A percentile compares a stretch with the other conserved stretches of the same genome.
These are phyloP conservation scores for Taxillus chinensis DNA, from an alignment of 164 flowering plant genomes.

Conservation along the genomic window DNA sequence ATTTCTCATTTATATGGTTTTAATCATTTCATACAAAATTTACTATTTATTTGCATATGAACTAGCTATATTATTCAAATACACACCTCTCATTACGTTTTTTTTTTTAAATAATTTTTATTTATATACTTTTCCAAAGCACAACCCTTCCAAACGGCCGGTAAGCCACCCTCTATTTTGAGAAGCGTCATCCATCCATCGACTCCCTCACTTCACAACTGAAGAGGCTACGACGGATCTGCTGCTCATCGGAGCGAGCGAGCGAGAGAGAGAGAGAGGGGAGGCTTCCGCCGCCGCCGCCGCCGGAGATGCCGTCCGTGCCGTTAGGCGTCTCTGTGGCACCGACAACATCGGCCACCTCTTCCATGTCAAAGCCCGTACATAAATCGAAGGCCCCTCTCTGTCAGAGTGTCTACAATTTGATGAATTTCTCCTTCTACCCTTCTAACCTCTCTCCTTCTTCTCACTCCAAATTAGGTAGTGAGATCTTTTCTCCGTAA, in stretches of 20 bases:
- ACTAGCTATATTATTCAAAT: no score
- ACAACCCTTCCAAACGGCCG: no score
- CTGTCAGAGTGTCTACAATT: slow-evolving; percentile 1
- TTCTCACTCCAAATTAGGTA: slow-evolving; percentile 16
- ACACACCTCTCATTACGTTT: no score
- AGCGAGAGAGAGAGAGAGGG: not conserved
- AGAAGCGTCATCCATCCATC: no score
- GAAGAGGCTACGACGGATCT: no score
- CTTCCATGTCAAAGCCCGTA: not conserved
- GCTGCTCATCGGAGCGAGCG: no score
- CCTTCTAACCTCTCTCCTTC: slow-evolving; percentile 11
- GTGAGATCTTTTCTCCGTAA: not conserved
- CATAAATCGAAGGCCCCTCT: slow-evolving; percentile 7
- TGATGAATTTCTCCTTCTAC: slow-evolving; percentile 10
- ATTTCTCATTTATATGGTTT: no score
- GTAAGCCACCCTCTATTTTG: no score
- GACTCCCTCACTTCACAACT: not conserved
- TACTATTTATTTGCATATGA: no score
- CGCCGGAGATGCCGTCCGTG: slow-evolving; percentile 21
- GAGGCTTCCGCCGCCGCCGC: not conserved
- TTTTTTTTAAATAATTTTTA: no score
- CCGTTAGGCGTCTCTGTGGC: slow-evolving; percentile 20
- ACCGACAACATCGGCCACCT: slow-evolving; percentile 1
- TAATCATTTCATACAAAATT: no score
- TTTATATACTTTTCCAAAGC: no score